Evolutionary conservation across 108 stramenopile species (phyloP).

Genomic region (Stephanodiscus minutulus): DNA sequence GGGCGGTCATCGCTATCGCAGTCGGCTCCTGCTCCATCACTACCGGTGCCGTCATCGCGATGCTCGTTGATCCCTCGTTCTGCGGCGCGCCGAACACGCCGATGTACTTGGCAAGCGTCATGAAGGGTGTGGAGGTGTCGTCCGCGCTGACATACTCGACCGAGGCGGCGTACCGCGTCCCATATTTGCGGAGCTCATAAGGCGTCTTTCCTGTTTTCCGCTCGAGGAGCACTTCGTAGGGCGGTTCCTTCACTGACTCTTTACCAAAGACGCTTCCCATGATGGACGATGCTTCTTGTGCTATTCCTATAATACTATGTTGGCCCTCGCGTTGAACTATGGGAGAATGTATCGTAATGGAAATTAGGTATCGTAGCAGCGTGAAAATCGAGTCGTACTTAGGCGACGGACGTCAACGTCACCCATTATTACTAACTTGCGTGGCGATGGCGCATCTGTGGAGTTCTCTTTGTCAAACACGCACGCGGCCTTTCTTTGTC

Average conservation of each 20-base stretch:
- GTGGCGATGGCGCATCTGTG: too few relatives aligned
- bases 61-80: constrained; percentile 63
- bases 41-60: constrained; percentile 89
- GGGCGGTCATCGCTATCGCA: constrained; percentile 80
- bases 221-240: constrained; percentile 58
- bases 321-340: too few relatives aligned
- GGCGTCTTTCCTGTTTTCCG: constrained; percentile 47
- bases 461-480: too few relatives aligned
- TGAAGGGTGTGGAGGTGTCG: constrained; percentile 56
- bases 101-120: constrained; percentile 75
- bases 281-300: too few relatives aligned
- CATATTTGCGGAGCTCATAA: constrained; percentile 77
- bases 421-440: too few relatives aligned
- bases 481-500: too few relatives aligned
- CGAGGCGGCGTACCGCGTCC: constrained; percentile 53
- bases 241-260: constrained; percentile 69
- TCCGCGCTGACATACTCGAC: constrained; percentile 34
- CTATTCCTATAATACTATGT: too few relatives aligned
- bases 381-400: too few relatives aligned
- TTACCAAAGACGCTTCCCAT: constrained; percentile 87
- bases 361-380: too few relatives aligned
- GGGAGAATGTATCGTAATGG: too few relatives aligned
- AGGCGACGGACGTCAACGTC: too few relatives aligned
- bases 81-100: constrained; percentile 80
- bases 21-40: constrained; percentile 47